phyloP scores from a whole-genome alignment of 208 protist genomes.

The Leishmania major region DNA sequence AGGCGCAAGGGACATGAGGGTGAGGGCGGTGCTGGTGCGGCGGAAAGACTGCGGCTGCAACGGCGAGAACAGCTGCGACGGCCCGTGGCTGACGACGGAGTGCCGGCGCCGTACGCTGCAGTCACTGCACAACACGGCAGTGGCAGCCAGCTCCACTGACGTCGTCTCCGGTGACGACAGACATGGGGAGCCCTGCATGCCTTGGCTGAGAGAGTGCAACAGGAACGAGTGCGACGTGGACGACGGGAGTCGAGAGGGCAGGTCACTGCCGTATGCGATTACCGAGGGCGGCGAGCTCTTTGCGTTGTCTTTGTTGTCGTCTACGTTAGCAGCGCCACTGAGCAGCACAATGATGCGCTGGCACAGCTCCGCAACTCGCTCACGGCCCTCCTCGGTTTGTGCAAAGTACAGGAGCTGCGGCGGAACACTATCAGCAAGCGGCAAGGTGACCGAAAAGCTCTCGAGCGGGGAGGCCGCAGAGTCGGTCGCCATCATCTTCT shows the following conservation, averaged over 20 bases:
- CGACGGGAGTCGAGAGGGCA: background rate
- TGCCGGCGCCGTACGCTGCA: constrained; percentile 1
- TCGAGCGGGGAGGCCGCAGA: background rate
- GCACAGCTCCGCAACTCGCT: constrained; percentile 19
- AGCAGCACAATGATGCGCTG: constrained; percentile 16
- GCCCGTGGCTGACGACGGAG: constrained; percentile 25
- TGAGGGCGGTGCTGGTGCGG: constrained; percentile 27
- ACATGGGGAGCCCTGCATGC: constrained; percentile 33
- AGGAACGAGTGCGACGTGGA: background rate
- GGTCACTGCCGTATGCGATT: background rate
- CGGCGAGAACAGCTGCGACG: constrained; percentile 43
- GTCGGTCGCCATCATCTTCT: background rate
- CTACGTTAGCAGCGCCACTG: background rate
- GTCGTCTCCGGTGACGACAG: constrained; percentile 23
- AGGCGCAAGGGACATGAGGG: constrained; percentile 25
- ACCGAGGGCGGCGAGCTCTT: background rate
- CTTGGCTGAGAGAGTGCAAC: constrained; percentile 26
- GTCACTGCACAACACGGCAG: background rate
- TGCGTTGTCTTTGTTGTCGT: background rate
- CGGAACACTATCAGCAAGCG: background rate
- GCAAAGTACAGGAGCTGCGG: constrained; percentile 5
- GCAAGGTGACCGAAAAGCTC: background rate
- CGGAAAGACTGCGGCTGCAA: constrained; percentile 19
- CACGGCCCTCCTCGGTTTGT: background rate
- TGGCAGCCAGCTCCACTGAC: constrained; percentile 6